phyloP scores from a whole-genome alignment of 805 yeast genomes.

The Middelhovenomyces tepae region DNA sequence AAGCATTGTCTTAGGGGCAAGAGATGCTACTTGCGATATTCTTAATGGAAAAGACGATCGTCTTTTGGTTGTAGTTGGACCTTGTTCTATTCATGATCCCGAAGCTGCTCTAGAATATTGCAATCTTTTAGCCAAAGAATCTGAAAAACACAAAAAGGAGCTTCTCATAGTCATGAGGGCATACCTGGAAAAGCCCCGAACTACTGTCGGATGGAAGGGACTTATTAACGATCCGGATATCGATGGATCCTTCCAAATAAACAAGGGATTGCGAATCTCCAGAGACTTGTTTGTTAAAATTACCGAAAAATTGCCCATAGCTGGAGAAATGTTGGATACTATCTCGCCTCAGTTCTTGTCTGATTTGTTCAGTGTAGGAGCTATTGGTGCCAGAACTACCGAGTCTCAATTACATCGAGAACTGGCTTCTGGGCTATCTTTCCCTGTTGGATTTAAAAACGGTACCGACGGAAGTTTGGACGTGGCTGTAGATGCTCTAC shows the following conservation, averaged over 20 bases:
- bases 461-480: constrained; percentile 96
- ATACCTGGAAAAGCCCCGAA: constrained; percentile 94
- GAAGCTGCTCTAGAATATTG: constrained; percentile 87
- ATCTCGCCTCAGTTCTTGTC: constrained; percentile 93
- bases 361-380: constrained; percentile 91
- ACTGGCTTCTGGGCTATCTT: constrained; percentile 89
- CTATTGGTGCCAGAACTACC: constrained; percentile 98
- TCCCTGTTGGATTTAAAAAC: constrained; percentile 97
- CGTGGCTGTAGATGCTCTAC: constrained; percentile 89
- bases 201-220: constrained; percentile 99
- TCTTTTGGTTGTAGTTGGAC: constrained; percentile 84
- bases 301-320: constrained; percentile 82
- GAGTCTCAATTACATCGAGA: constrained; percentile 97
- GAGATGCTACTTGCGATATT: constrained; percentile 65
- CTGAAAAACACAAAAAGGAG: constrained; percentile 61
- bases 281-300: constrained; percentile 78
- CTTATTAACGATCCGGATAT: constrained; percentile 95
- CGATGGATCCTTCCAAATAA: constrained; percentile 85
- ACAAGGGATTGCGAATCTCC: constrained; percentile 85
- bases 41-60: constrained; percentile 81
- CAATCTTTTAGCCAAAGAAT: constrained; percentile 46
- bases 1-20: constrained; percentile 60
- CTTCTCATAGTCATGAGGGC: constrained; percentile 92
- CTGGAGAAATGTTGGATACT: constrained; percentile 96
- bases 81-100: constrained; percentile 95